Evolutionary conservation across 169 alveolate genomes (phyloP).

Genomic region (Miamiensis avidus): DNA sequence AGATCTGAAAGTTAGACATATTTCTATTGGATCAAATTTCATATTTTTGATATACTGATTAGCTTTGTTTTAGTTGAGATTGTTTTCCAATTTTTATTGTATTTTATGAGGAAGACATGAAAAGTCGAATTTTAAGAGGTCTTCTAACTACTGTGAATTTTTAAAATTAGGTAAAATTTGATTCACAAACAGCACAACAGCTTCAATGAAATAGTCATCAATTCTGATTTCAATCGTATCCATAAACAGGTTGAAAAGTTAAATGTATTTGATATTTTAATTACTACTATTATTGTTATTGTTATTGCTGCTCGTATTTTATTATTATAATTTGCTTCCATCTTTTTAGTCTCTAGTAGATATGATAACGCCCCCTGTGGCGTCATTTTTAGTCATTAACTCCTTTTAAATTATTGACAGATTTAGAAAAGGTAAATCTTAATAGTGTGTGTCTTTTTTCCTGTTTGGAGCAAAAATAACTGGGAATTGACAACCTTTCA

Average conservation of each 20-base stretch:
- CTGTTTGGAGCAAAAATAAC: slow-evolving; percentile 43
- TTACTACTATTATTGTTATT: slow-evolving; percentile 11
- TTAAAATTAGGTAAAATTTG: not conserved
- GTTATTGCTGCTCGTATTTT: no score
- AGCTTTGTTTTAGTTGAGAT: slow-evolving; percentile 7
- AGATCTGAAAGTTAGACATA: slow-evolving; percentile 42
- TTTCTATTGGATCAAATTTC: slow-evolving; percentile 38
- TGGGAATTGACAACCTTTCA: slow-evolving; percentile 37
- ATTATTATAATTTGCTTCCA: no score
- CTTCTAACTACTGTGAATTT: not conserved
- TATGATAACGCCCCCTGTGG: not conserved
- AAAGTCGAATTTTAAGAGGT: not conserved
- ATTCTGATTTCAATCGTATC: slow-evolving; percentile 47
- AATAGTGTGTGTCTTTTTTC: slow-evolving; percentile 15
- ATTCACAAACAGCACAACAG: slow-evolving; percentile 16
- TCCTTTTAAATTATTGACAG: slow-evolving; percentile 14
- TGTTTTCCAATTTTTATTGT: slow-evolving; percentile 13
- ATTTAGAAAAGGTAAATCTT: slow-evolving; percentile 32
- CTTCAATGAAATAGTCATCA: slow-evolving; percentile 40
- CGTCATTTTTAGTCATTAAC: not conserved
- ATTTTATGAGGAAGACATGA: slow-evolving; percentile 1
- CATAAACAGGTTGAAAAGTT: slow-evolving; percentile 16
- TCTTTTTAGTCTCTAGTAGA: not conserved
- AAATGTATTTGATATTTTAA: slow-evolving; percentile 19
- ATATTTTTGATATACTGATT: slow-evolving; percentile 39